A percentile compares a stretch with the other conserved stretches of the same genome.
Evolutionary conservation across 345 rosid genomes (phyloP).

Genomic region (Eucalyptus rudis): DNA sequence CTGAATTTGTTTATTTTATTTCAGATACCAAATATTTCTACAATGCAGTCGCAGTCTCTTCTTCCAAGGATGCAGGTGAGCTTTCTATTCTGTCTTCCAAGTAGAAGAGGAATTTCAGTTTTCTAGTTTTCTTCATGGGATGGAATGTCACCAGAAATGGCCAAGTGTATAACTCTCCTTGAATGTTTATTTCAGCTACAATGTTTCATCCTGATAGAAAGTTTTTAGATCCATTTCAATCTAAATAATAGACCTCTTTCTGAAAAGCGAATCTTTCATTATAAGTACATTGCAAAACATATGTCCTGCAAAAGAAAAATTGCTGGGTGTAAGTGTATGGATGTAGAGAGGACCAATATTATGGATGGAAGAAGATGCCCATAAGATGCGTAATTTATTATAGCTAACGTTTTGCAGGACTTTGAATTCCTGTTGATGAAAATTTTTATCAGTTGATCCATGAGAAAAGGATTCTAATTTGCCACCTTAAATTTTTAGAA

Average conservation of each 20-base stretch:
- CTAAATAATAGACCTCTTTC: neutral
- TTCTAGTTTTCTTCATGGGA: neutral
- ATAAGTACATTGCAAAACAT: neutral
- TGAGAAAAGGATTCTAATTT: neutral
- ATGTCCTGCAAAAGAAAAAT: neutral
- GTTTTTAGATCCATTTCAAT: neutral
- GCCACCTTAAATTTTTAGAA: neutral
- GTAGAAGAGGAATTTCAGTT: neutral
- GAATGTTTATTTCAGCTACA: neutral
- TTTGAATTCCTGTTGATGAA: neutral
- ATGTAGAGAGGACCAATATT: neutral
- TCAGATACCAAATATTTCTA: conserved; percentile 78
- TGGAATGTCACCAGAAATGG: neutral
- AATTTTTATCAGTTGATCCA: neutral
- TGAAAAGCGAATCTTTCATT: neutral
- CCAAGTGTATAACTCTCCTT: neutral
- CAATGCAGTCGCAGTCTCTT: conserved; percentile 62
- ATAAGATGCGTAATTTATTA: neutral
- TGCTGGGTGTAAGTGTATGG: neutral
- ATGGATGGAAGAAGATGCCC: neutral
- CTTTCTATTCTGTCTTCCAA: neutral
- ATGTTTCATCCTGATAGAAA: neutral
- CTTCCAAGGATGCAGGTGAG: conserved; percentile 73
- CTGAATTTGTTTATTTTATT: neutral
- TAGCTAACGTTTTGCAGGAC: neutral